Conservation (phyloP, 352 stramenopile genomes). For the Phytophthora kernoviae region DNA sequence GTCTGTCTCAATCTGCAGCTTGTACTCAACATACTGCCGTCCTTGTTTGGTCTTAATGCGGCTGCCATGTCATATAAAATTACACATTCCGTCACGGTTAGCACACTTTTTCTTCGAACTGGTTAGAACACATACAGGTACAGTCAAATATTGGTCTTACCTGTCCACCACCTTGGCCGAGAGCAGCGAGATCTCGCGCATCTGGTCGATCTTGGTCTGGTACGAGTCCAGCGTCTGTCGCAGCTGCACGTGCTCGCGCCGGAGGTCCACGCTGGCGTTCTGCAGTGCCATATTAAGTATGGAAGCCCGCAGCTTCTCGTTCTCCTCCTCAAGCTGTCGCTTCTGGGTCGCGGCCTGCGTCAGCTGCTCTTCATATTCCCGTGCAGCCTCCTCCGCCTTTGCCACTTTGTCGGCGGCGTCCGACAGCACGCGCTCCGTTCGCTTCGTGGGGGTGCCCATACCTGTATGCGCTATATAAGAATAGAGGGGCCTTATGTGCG, state of each 20-base stretch:
- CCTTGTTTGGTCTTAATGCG: conserved; percentile 88
- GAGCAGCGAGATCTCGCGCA: conserved; percentile 86
- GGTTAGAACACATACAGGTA: conserved; percentile 7
- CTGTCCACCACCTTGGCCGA: conserved; percentile 87
- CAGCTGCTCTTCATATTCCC: conserved; percentile 59
- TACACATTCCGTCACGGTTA: conserved; percentile 29
- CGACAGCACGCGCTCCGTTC: conserved; percentile 68
- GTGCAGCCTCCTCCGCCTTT: conserved; percentile 67
- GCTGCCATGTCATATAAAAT: conserved; percentile 25
- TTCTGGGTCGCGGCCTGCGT: conserved; percentile 67
- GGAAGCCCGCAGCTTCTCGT: conserved; percentile 78
- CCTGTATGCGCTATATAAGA: conserved; percentile 9
- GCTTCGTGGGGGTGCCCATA: conserved; percentile 57
- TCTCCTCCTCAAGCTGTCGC: conserved; percentile 77
- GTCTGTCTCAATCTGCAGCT: conserved; percentile 88
- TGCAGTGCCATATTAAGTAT: conserved; percentile 80
- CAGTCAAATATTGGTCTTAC: conserved; percentile 26
- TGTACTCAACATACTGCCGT: conserved; percentile 89
- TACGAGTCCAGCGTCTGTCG: conserved; percentile 87
- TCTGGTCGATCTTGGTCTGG: conserved; percentile 89
- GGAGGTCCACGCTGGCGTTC: conserved; percentile 78
- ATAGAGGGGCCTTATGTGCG: too few species aligned
- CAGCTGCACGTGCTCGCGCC: conserved; percentile 82
- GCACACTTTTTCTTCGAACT: too few species aligned
- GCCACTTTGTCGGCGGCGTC: conserved; percentile 77